These are phyloP conservation scores for Alternaria arbusti DNA, from an alignment of 2,329 filamentous ascomycete species.

Conservation along the genomic window DNA sequence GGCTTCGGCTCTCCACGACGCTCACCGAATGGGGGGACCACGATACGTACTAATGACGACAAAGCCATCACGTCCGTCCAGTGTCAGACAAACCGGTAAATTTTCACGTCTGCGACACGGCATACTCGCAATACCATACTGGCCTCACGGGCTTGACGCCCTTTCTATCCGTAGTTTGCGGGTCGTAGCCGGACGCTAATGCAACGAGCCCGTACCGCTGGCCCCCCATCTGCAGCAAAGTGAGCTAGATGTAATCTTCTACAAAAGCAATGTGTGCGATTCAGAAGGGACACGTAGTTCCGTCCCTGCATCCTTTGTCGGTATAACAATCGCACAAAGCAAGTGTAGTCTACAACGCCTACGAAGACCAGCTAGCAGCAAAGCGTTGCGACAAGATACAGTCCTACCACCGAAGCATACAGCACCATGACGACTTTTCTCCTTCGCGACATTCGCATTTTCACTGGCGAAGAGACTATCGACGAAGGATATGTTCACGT, in stretches of 20 bases:
- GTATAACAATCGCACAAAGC: background rate
- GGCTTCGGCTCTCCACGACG: constrained; percentile 14
- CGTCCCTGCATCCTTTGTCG: background rate
- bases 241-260: background rate
- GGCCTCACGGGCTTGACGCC: background rate
- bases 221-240: background rate
- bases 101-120: background rate
- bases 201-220: background rate
- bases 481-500: constrained; percentile 52
- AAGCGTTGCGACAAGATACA: background rate
- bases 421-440: constrained; percentile 46
- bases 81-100: background rate
- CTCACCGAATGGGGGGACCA: background rate
- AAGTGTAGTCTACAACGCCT: background rate
- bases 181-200: background rate
- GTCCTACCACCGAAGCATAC: background rate
- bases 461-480: constrained; percentile 54
- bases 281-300: background rate
- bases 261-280: background rate
- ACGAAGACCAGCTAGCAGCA: background rate
- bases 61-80: background rate
- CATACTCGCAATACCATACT: background rate
- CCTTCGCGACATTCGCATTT: constrained; percentile 54
- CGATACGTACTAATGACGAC: background rate
- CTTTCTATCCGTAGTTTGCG: background rate